These are phyloP conservation scores for Fomitiporia mediterranea DNA, from an alignment of 1,284 basidiomycete species.

Conservation along the genomic window DNA sequence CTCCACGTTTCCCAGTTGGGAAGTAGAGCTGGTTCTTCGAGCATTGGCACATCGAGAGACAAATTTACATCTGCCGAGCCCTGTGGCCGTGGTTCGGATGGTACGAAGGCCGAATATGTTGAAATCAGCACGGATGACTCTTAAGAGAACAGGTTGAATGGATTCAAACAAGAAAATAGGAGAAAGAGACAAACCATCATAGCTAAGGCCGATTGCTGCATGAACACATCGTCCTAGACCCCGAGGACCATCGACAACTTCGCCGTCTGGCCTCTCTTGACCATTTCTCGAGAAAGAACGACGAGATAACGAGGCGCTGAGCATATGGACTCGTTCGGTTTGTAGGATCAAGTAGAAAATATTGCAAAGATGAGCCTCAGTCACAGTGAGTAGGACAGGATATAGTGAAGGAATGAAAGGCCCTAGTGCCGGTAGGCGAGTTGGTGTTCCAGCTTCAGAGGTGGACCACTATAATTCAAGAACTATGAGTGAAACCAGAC, in stretches of 20 bases:
- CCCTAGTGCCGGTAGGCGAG: conserved; percentile 30
- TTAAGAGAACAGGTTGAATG: conserved; percentile 50
- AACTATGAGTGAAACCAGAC: neutral
- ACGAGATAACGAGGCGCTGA: conserved; percentile 15
- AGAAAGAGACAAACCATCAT: conserved; percentile 57
- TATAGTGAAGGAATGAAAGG: conserved; percentile 24
- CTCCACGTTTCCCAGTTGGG: conserved; percentile 58
- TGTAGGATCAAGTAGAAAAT: conserved; percentile 26
- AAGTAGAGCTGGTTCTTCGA: conserved; percentile 30
- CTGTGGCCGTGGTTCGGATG: conserved; percentile 31
- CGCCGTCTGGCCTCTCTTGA: conserved; percentile 16
- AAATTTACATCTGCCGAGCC: conserved; percentile 44
- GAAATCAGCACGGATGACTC: conserved; percentile 61
- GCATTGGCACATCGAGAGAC: conserved; percentile 31
- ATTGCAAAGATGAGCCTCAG: conserved; percentile 29
- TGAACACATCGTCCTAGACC: conserved; percentile 46
- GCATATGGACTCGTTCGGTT: conserved; percentile 23
- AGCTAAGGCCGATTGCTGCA: conserved; percentile 60
- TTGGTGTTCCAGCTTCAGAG: conserved; percentile 28
- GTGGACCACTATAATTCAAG: conserved; percentile 30
- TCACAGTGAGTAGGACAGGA: conserved; percentile 31
- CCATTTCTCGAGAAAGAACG: conserved; percentile 5
- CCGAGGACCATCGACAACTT: conserved; percentile 37
- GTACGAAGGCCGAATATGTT: conserved; percentile 50
- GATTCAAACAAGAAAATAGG: conserved; percentile 59